Evolutionary conservation across 2,329 filamentous ascomycete genomes (phyloP).

Genomic region (Fusarium haematococcum): DNA sequence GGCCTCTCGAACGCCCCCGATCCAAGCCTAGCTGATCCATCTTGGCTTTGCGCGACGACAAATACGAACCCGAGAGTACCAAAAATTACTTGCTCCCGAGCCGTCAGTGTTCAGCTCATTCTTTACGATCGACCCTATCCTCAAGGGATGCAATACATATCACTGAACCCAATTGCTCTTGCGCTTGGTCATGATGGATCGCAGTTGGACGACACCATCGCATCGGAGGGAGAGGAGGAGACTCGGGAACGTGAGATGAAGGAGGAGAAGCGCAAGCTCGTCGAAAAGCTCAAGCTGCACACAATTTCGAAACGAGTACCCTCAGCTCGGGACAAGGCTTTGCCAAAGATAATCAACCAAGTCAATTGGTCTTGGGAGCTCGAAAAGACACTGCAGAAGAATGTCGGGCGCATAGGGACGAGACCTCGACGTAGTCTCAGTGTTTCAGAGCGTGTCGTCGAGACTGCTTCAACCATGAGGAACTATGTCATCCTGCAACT

Average conservation of each 20-base stretch:
- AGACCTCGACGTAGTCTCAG: slow-evolving; percentile 87
- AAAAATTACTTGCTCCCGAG: slow-evolving; percentile 77
- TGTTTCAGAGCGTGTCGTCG: slow-evolving; percentile 92
- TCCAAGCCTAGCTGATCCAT: slow-evolving; percentile 67
- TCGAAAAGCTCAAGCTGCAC: slow-evolving; percentile 90
- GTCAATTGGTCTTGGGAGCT: slow-evolving; percentile 97
- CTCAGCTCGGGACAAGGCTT: slow-evolving; percentile 84
- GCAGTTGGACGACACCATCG: slow-evolving; percentile 49
- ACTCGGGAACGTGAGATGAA: slow-evolving; percentile 69
- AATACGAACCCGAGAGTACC: slow-evolving; percentile 69
- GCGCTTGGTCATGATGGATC: slow-evolving; percentile 80
- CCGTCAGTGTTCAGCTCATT: slow-evolving; percentile 85
- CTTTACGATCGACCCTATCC: slow-evolving; percentile 90
- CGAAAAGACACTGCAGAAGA: slow-evolving; percentile 86
- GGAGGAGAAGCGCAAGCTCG: slow-evolving; percentile 72
- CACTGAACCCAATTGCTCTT: slow-evolving; percentile 87
- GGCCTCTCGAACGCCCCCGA: slow-evolving; percentile 79
- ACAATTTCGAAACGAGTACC: slow-evolving; percentile 81
- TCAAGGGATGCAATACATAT: slow-evolving; percentile 95
- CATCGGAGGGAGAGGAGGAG: slow-evolving; percentile 79
- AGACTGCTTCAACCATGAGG: slow-evolving; percentile 89
- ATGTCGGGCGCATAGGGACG: slow-evolving; percentile 85
- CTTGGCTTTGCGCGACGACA: slow-evolving; percentile 74
- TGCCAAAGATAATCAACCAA: slow-evolving; percentile 88
- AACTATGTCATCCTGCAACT: slow-evolving; percentile 77